Evolutionary conservation across 805 yeast genomes (phyloP), one percentile per base, ranked within the genome.

Genomic region (Jamesozyma rosinii): DNA sequence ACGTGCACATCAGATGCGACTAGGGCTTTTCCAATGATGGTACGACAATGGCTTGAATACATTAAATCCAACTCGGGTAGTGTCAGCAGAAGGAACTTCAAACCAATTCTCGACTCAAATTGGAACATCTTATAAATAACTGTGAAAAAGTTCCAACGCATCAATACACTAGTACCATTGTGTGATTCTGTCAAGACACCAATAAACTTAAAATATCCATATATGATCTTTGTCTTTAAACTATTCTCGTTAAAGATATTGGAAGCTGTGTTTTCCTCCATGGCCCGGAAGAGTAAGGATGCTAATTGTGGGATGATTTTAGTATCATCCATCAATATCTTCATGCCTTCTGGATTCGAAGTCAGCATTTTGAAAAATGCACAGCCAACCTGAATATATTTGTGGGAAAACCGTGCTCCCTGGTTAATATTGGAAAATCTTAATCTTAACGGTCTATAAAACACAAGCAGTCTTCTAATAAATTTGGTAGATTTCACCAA

Each of bases 401-500:
- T 71, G 21, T 70, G 71, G 20, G 81, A 72, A 27, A 68, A 62
- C 44, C 71, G 75, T 1, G 78, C 66, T 2, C 57, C 56, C 44
- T 68, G 68, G 45, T 75, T 66, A 37, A 78, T 63, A 22, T 68
- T 65, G 6, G 83, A 69, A 61, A 88, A 90, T 43, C 96, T 68
- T 53, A 81, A 78, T 63, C 94, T 89, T 66, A 89, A 83, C 0
- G 99, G 98, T 42, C 97, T 70, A 58, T 79, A 90, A 58, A 90
- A 92, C 1, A 95, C 84, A 52, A 89, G 61, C 21, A 92, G 59
- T 44, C 96, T 67, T 57, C 90, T 89, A 58, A 89, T 71, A 54
- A 92, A 86, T 54, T 89, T 90, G 0, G 97, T 87, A 2, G 82
- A 80, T 52, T 74, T 78, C 30, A 79, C 70, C 1, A 83, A 68